Base-by-base conservation (phyloP, 345 rosid species). In the Rubroshorea leprosula region DNA sequence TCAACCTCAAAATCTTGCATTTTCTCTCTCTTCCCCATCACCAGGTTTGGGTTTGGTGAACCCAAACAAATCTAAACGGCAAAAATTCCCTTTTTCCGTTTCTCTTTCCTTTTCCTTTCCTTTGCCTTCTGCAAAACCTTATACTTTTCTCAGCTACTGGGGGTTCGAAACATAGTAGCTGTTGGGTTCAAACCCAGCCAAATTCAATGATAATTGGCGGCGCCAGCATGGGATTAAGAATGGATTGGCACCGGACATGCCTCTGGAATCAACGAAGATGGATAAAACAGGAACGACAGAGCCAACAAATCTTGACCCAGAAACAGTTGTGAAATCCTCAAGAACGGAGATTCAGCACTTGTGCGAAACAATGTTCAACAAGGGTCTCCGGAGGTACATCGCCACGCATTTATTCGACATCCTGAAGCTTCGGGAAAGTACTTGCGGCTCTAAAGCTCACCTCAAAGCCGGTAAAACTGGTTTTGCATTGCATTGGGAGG, bases 401-500 rank as follows among this genome's bases (percentile, higher is more conserved):
- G 55, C 62, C 5, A 6, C 65, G 22, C 68, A 74, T 51, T 61
- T 86, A 46, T 68, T 79, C 18, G 62, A 71, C 5, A 23, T 67
- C 50, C 26, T 56, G 11, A 77, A 66, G 70, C 78, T 83, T 23
- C 77, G 84, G 11, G 63, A 65, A 26, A 58, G 70, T 82, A 20
- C 80, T 85, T 1, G n/a, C 44, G 15, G 95, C 86, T 2, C 63
- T 90, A 53, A 79, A 76, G 54, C 35, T 61, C 8, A 78, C 95
- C 0, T 74, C 79, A 41, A 76, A 74, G 6, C 83, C 92, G 20
- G 86, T 77, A 23, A 83, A 75, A 63, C 77, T 90, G 52, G 92
- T 84, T 51, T 57, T 86, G 60, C 92, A 90, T 3, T 81, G 85
- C 67, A 62, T 90, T 8, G 92, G 95, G 26, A 61, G 82, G 68